Evolutionary conservation across 2,329 filamentous ascomycete genomes (phyloP), one percentile per base, ranked within the genome.

Genomic region (Trichoderma aggressivum): DNA sequence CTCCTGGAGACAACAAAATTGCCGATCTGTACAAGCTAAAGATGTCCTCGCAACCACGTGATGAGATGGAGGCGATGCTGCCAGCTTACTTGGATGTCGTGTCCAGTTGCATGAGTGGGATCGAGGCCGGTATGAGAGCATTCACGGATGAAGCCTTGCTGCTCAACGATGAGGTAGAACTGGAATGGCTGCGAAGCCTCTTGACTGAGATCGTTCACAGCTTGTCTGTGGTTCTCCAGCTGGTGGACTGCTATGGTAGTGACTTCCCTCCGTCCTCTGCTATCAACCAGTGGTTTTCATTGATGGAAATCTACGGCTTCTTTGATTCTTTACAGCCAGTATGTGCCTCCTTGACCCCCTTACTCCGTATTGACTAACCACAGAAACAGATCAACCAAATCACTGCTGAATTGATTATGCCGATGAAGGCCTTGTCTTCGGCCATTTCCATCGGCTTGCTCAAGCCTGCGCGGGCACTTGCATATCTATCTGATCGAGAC

Each of bases 161-260:
- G 70, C 77, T 84, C 47, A 84, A 86, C 1, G 88, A 89, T 28
- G 86, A 87, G 43, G 75, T 88, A 12, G 85, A 87, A 72, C 62
- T 86, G 7, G 84, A 87, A 65, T 95, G 91, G 89, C 81, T 87
- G 28, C 85, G 86, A 69, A 89, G 86, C 6, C 82, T 90, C 30
- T 82, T 94, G 26, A 88, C 89, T 16, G 93, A 97, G 79, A 86
- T 91, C 56, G 84, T 92, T 50, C 92, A 96, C 77, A 86, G 91
- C 53, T 84, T 96, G 80, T 90, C 93, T 62, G 84, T 94, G 18
- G 82, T 94, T 28, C 92, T 94, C 75, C 86, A 93, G 74, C 84
- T 92, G n/a, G 81, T 94, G 39, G 90, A 92, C 73, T 82, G 87
- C 60, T 85, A 86, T 64, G 79, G 84, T 47, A 82, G 82, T 21